Evolutionary conservation across 805 yeast genomes (phyloP).

Genomic region (Lachancea waltii): DNA sequence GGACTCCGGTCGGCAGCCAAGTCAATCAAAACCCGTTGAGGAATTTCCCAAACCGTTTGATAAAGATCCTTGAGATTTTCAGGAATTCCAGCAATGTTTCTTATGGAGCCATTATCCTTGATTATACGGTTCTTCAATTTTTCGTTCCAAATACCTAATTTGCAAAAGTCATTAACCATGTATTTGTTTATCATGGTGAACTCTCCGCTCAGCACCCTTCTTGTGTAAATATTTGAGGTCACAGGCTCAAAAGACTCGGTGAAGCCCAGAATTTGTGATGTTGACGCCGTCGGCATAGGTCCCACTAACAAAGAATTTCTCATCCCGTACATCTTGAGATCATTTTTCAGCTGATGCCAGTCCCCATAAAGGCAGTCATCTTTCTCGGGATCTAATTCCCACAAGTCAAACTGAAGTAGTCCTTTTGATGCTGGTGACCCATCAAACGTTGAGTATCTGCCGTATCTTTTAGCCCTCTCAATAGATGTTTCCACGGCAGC

Average conservation of each 20-base stretch:
- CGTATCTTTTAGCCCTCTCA: constrained; percentile 64
- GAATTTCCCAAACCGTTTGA: constrained; percentile 93
- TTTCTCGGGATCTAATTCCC: constrained; percentile 46
- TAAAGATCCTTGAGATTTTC: constrained; percentile 65
- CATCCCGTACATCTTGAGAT: constrained; percentile 56
- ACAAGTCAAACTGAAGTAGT: constrained; percentile 73
- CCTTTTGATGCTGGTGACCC: constrained; percentile 93
- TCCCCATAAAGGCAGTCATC: constrained; percentile 56
- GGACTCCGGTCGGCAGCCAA: constrained; percentile 80
- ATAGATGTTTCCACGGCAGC: constrained; percentile 82
- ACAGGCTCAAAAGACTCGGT: constrained; percentile 94
- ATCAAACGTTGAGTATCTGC: constrained; percentile 61
- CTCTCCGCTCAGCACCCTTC: constrained; percentile 89
- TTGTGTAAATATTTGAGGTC: constrained; percentile 82
- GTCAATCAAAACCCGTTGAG: constrained; percentile 76
- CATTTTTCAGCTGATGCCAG: constrained; percentile 64
- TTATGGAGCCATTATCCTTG: constrained; percentile 76
- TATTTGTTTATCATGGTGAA: constrained; percentile 85
- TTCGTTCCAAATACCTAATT: constrained; percentile 74
- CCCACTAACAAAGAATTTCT: constrained; percentile 85
- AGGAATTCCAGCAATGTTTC: constrained; percentile 65
- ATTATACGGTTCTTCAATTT: constrained; percentile 70
- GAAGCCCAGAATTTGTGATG: constrained; percentile 89
- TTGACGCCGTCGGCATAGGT: constrained; percentile 97
- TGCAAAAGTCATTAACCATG: constrained; percentile 70